Base-by-base conservation (phyloP, 192 early-diverging fungal genomes). In the Rhizophagus sp. region DNA sequence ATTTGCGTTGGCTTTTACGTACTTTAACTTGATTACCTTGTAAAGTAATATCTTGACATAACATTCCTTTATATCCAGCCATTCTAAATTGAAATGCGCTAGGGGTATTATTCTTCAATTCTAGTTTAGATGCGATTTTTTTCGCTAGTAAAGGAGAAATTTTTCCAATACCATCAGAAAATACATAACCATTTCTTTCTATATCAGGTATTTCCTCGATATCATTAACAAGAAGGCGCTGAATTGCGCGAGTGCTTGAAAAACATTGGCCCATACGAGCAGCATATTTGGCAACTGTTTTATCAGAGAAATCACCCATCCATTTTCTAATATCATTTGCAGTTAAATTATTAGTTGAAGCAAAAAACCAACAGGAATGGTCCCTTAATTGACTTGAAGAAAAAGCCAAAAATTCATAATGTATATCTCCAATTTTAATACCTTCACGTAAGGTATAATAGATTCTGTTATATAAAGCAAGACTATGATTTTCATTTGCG, bases 351-450 rank as follows among this genome's bases (percentile, higher is more conserved):
- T 8, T 5, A 12, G 82, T 83, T 13, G 88, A 82, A 34, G 88
- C 88, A 84, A 93, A 95, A 79, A 93, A 94, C 93, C 91, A 95
- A 30, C 87, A 93, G 27, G 86, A 89, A 62, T 88, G 89, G 36
- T 89, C 90, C 24, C 91, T 85, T 19, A 92, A 80, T 79, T 89
- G 91, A 63, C 88, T 91, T 30, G 90, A 91, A 0, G 89, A 90
- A 73, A 88, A 93, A 9, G 88, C 91, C 61, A 92, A 64, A 27
- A 92, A 95, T 7, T 90, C 84, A 74, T 91, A 94, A 1, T 79
- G 74, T 0, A 85, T 76, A 39, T 86, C 80, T 0, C 88, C 90
- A 52, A 95, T 86, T 36, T 78, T 69, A 36, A 94, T 85, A 0
- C 93, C 93, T 34, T 82, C 79, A 11, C 79, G 72, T 63, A 91